These are phyloP conservation scores for Quillaja saponaria DNA, from an alignment of 306 rosid species.

Conservation along the genomic window DNA sequence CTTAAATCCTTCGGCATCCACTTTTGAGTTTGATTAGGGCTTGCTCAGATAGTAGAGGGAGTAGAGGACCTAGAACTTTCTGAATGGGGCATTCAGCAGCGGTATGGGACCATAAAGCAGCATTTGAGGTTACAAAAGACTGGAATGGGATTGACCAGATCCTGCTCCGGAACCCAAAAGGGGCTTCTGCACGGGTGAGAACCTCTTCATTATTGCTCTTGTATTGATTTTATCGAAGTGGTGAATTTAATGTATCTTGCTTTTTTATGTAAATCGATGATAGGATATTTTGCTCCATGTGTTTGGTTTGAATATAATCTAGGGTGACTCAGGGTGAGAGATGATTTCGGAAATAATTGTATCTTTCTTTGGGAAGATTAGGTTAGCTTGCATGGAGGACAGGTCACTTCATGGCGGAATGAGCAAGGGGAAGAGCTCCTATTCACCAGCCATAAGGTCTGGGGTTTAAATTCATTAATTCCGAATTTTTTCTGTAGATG, in stretches of 20 bases:
- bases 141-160: constrained; percentile 78
- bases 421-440: constrained; percentile 88
- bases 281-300: constrained; percentile 14
- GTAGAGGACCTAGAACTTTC: constrained; percentile 26
- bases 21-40: constrained; percentile 17
- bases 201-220: constrained; percentile 14
- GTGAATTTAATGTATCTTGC: constrained; percentile 10
- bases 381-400: constrained; percentile 93
- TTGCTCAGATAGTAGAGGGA: constrained; percentile 16
- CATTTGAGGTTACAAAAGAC: constrained; percentile 66
- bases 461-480: constrained; percentile 8
- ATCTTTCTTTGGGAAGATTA: constrained; percentile 39
- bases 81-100: constrained; percentile 87
- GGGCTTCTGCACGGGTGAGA: constrained; percentile 76
- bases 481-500: background rate
- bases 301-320: constrained; percentile 3
- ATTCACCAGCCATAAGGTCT: constrained; percentile 88
- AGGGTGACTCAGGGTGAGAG: constrained; percentile 6
- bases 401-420: constrained; percentile 85
- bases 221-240: constrained; percentile 6
- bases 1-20: constrained; percentile 23
- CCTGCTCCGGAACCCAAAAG: constrained; percentile 68
- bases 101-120: constrained; percentile 74
- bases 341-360: constrained; percentile 21
- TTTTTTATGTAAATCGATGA: constrained; percentile 10